These are phyloP conservation scores for Rhizopus delemar DNA, from an alignment of 371 early-diverging fungal genomes.

Conservation along the genomic window DNA sequence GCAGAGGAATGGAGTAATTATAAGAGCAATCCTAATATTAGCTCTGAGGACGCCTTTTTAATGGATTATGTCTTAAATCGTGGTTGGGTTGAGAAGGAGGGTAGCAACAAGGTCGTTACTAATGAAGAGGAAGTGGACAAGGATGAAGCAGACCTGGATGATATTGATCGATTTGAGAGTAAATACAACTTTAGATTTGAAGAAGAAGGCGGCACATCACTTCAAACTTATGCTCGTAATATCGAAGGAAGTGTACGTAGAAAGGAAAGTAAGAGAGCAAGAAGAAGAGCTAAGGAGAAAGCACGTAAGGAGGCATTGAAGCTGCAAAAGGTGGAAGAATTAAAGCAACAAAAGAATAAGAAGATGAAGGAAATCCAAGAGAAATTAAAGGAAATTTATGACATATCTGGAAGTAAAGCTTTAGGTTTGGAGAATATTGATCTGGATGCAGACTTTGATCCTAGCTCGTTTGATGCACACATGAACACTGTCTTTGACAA, in stretches of 20 bases:
- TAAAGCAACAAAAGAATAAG: slow-evolving; percentile 85
- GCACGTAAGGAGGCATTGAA: slow-evolving; percentile 73
- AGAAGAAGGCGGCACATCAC: slow-evolving; percentile 70
- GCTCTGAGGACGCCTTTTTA: slow-evolving; percentile 81
- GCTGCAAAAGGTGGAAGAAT: slow-evolving; percentile 72
- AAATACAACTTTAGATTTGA: slow-evolving; percentile 93
- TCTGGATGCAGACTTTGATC: slow-evolving; percentile 91
- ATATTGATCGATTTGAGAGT: slow-evolving; percentile 86
- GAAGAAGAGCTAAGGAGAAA: slow-evolving; percentile 66
- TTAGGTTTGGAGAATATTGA: slow-evolving; percentile 79
- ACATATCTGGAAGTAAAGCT: slow-evolving; percentile 77
- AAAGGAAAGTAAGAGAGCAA: slow-evolving; percentile 75
- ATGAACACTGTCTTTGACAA: slow-evolving; percentile 83
- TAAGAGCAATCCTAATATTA: slow-evolving; percentile 54
- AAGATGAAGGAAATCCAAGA: slow-evolving; percentile 82
- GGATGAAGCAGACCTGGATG: slow-evolving; percentile 71
- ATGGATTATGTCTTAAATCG: slow-evolving; percentile 90
- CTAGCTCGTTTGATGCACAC: slow-evolving; percentile 75
- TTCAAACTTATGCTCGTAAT: slow-evolving; percentile 77
- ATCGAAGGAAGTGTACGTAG: slow-evolving; percentile 72
- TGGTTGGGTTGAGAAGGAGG: slow-evolving; percentile 90
- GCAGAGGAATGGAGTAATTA: slow-evolving; percentile 66
- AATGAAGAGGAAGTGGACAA: slow-evolving; percentile 52
- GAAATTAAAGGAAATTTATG: slow-evolving; percentile 78
- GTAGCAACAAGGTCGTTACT: slow-evolving; percentile 40